A percentile compares a stretch with the other conserved stretches of the same genome.
Evolutionary conservation across 768 basidiomycete species (phyloP).

Genomic region (Boletus rex-veris): DNA sequence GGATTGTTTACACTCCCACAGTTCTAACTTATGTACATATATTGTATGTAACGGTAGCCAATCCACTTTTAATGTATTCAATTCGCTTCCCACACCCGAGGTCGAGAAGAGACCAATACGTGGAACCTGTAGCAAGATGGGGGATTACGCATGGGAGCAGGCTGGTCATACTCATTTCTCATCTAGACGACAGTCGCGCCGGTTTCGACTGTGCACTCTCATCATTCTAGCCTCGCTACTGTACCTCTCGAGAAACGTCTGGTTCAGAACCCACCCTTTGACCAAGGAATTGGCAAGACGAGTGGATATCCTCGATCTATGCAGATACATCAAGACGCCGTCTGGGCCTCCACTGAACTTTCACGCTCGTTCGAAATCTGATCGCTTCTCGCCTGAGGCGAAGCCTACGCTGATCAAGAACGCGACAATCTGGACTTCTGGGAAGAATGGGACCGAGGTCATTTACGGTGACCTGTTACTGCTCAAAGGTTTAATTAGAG

Average conservation of each 20-base stretch:
- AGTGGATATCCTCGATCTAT: conserved; percentile 38
- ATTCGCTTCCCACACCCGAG: no score
- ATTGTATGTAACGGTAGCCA: no score
- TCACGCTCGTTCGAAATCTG: conserved; percentile 49
- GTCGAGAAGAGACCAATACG: no score
- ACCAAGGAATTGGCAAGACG: conserved; percentile 9
- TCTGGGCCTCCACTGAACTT: conserved; percentile 49
- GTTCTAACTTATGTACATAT: no score
- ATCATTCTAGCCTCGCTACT: conserved; percentile 1
- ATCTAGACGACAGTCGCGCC: neutral
- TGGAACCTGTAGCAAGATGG: neutral
- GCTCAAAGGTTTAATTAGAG: conserved; percentile 64
- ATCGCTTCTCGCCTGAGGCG: conserved; percentile 65
- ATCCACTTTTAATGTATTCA: no score
- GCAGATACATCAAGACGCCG: conserved; percentile 38
- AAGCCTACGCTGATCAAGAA: conserved; percentile 64
- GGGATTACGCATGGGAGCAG: neutral
- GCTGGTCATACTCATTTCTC: neutral
- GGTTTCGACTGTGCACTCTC: conserved; percentile 9
- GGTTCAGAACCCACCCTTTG: neutral
- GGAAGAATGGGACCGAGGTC: conserved; percentile 62
- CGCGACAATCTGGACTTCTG: conserved; percentile 83
- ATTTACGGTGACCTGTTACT: conserved; percentile 64
- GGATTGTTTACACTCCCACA: no score
- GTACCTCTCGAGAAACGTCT: conserved; percentile 1